Base-by-base conservation (phyloP, 2,329 filamentous ascomycete species). In the Penicillium sp. region DNA sequence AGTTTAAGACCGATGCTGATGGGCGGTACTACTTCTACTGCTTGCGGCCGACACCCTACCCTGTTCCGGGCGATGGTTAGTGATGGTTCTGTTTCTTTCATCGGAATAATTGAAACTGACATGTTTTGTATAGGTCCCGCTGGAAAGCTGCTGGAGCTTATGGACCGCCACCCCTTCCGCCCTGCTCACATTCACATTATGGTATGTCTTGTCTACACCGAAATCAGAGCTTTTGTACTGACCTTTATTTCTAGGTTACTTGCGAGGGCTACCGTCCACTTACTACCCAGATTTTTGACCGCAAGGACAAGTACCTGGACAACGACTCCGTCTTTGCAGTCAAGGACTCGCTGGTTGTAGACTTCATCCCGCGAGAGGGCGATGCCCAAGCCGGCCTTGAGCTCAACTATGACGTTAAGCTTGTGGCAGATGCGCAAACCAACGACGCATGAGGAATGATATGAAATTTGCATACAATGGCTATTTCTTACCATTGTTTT, bases 271-370 rank as follows among this genome's bases (percentile, higher is more conserved):
- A 87, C 76, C 88, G 85, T 65, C 79, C 86, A 0, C 81, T 95
- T 46, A 88, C 87, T 0, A 91, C 89, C 1, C 89, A 94, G 71
- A 85, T 94, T 53, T 93, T 91, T 68, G 88, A 91, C 69, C 77
- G 79, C 54, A 79, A 83, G 58, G 85, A 86, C 71, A 79, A 82
- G 58, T 86, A 89, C 63, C 76, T 90, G 42, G 75, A 76, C 18
- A 77, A 85, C 54, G 83, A 85, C 61, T 77, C 81, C 0, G 82
- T 84, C 0, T 85, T 85, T 60, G 82, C 83, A 0, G 82, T 84
- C 47, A 85, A 85, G 67, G 82, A 85, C 55, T 80, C 78, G 14
- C 64, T 86, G 48, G 66, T 84, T 33, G 82, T 85, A 11, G 82
- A 85, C 49, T 86, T 86, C 63, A 69, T 77, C 51, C 78, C 79